These are phyloP conservation scores for Lipomyces sp. DNA, from an alignment of 805 yeast genomes.

Conservation along the genomic window DNA sequence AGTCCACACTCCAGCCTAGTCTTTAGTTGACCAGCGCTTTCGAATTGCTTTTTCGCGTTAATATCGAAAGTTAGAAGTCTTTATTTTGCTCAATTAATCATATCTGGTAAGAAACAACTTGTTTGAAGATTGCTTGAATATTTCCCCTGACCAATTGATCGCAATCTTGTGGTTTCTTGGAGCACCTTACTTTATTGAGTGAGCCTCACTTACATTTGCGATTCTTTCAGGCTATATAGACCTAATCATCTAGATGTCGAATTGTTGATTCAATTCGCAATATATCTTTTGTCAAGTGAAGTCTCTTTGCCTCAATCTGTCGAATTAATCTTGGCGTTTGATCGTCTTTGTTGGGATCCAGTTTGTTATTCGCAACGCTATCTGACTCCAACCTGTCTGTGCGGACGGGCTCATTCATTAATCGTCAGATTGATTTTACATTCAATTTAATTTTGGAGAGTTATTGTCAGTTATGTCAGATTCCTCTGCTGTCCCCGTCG, in stretches of 20 bases:
- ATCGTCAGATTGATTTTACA: not conserved
- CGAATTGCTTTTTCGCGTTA: not conserved
- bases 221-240: conserved; percentile 1
- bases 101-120: not conserved
- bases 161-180: not conserved
- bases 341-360: not conserved
- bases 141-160: not conserved
- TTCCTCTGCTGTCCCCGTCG: conserved; percentile 2
- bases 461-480: not conserved
- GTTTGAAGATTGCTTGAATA: not conserved
- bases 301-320: not conserved
- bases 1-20: not conserved
- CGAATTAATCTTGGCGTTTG: conserved; percentile 1
- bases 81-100: not conserved
- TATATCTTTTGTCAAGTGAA: not conserved
- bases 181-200: not conserved
- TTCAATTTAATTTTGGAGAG: not conserved
- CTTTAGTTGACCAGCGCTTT: not conserved
- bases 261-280: conserved; percentile 13
- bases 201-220: conserved; percentile 15
- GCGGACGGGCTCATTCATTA: not conserved
- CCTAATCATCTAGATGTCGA: conserved; percentile 8
- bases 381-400: not conserved
- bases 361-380: not conserved
- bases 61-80: not conserved